phyloP scores from a whole-genome alignment of 768 basidiomycete species.

The Macrolepiota dolichaula region DNA sequence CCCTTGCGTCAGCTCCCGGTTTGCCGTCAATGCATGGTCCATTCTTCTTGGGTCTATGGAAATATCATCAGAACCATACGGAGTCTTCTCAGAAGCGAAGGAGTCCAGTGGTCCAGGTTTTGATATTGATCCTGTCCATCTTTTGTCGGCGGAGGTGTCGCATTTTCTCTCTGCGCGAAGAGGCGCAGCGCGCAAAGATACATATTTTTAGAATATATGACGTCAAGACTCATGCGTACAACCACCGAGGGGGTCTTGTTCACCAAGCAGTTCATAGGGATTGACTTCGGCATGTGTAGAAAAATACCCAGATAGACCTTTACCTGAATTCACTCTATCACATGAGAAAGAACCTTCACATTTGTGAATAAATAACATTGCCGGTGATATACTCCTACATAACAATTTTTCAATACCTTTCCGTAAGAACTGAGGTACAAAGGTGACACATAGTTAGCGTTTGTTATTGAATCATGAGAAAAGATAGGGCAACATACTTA shows the following conservation, averaged over 20 bases:
- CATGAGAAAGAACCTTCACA: neutral
- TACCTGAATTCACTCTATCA: neutral
- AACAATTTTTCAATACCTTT: conserved; percentile 25
- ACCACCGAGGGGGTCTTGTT: neutral
- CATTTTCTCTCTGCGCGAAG: neutral
- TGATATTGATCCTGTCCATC: neutral
- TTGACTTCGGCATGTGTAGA: neutral
- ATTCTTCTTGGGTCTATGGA: neutral
- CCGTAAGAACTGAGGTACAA: conserved; percentile 25
- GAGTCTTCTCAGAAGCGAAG: neutral
- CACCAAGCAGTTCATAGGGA: neutral
- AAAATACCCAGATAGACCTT: neutral
- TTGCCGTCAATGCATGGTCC: neutral
- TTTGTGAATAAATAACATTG: neutral
- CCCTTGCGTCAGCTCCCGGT: neutral
- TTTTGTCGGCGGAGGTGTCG: conserved; percentile 1
- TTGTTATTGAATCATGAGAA: neutral
- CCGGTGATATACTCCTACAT: neutral
- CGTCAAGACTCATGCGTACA: neutral
- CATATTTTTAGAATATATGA: conserved; percentile 6
- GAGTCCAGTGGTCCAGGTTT: neutral
- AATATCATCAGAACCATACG: neutral
- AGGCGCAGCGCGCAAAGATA: neutral
- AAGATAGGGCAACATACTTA: conserved; percentile 60
- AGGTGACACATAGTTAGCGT: neutral